Percentiles rank a stretch among this genome's conserved stretches.
These are phyloP conservation scores for Aegilops sharonensis DNA, from an alignment of 176 grass and related monocot species.

Conservation along the genomic window DNA sequence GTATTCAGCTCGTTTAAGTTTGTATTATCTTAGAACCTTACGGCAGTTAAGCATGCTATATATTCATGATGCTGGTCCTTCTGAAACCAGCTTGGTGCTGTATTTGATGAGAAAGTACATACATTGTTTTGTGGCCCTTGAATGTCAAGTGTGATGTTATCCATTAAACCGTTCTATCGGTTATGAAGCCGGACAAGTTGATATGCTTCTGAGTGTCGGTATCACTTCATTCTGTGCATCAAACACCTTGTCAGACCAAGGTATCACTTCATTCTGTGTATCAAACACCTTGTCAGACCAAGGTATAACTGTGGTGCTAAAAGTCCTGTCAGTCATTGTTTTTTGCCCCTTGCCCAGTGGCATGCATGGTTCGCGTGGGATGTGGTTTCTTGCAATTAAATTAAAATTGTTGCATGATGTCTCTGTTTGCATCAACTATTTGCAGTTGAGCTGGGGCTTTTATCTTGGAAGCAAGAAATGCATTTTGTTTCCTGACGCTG, in stretches of 20 bases:
- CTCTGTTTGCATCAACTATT: background rate
- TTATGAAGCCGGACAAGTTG: background rate
- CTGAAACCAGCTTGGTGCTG: background rate
- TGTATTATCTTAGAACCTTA: background rate
- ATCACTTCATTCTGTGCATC: too few relatives aligned
- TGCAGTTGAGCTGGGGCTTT: background rate
- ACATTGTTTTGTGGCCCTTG: background rate
- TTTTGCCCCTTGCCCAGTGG: background rate
- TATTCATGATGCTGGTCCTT: background rate
- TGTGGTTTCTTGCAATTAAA: background rate
- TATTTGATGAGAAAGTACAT: background rate
- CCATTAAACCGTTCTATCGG: background rate
- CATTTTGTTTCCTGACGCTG: too few relatives aligned
- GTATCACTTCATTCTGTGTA: too few relatives aligned
- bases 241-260: too few relatives aligned
- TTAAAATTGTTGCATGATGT: background rate
- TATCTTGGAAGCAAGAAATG: too few relatives aligned
- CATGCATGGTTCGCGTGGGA: background rate
- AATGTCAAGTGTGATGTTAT: background rate
- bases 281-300: too few relatives aligned
- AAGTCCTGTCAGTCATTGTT: too few relatives aligned
- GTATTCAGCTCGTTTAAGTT: background rate
- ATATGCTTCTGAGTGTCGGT: too few relatives aligned
- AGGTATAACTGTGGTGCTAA: too few relatives aligned
- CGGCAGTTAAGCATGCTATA: background rate